Percentiles rank a stretch among this genome's conserved stretches.
phyloP scores from a whole-genome alignment of 306 rosid species.

The Fragaria vesca region DNA sequence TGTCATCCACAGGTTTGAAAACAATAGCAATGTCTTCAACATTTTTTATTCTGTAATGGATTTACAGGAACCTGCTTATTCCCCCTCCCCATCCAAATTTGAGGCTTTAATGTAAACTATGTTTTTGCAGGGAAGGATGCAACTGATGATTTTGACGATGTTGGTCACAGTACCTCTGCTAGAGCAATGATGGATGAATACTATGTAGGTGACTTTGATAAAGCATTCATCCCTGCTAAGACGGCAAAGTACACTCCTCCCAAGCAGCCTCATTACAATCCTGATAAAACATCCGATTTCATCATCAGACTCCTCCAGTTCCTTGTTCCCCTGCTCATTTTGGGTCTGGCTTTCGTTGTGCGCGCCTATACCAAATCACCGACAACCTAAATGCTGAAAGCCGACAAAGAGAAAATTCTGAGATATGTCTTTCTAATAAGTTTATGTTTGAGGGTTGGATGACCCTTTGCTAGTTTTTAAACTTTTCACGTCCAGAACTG shows the following conservation, averaged over 20 bases:
- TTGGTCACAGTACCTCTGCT: conserved; percentile 85
- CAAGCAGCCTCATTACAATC: conserved; percentile 69
- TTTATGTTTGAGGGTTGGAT: conserved; percentile 17
- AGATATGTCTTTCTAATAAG: conserved; percentile 27
- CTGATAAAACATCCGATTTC: conserved; percentile 68
- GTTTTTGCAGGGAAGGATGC: conserved; percentile 83
- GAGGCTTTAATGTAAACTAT: conserved; percentile 11
- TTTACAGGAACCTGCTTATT: background rate
- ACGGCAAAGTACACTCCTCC: conserved; percentile 57
- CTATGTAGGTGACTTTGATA: conserved; percentile 76
- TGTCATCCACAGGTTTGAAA: conserved; percentile 66
- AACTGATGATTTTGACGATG: conserved; percentile 71
- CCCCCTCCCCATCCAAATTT: conserved; percentile 1
- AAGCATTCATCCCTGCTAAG: conserved; percentile 54
- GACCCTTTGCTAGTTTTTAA: conserved; percentile 16
- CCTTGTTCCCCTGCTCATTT: conserved; percentile 71
- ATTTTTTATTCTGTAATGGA: background rate
- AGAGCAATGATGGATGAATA: conserved; percentile 81
- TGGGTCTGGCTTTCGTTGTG: conserved; percentile 70
- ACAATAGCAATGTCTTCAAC: conserved; percentile 6
- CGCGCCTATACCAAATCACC: conserved; percentile 66
- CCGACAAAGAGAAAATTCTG: background rate
- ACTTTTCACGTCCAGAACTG: conserved; percentile 14
- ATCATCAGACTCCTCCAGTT: conserved; percentile 73
- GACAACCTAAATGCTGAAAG: conserved; percentile 17